Evolutionary conservation across 768 basidiomycete genomes (phyloP), one percentile per base, ranked within the genome.

Genomic region (Clavulina sp.): DNA sequence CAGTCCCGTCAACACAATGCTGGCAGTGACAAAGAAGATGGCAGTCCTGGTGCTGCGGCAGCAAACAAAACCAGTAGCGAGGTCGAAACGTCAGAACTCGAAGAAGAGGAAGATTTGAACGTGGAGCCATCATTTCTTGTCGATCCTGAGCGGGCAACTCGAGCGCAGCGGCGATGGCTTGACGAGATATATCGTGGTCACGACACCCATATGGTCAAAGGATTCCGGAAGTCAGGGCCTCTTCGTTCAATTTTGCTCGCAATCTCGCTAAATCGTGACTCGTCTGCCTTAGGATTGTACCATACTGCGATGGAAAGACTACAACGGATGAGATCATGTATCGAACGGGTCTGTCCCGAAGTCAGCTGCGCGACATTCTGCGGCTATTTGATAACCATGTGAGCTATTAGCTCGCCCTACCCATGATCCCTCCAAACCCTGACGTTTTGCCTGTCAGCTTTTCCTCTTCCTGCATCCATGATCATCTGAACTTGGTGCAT

Each of bases 301-400:
- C 86, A 59, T 95, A 88, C 62, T 89, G 96, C 59, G 88, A 97
- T 58, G 93, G 93, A 9, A 84, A 81, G 63, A 80, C 73, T 49
- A 86, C 86, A 0, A 84, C 91, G 54, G 89, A 95, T 57, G 92
- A 96, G 64, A 92, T 96, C 53, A 70, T 92, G n/a, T 87, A 80
- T 62, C 73, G 81, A 34, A 86, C 89, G 0, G 84, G 84, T 49
- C 82, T 96, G 53, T 75, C 81, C 34, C 73, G 84, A 59, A 84
- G 80, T 60, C 83, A 92, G 58, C 68, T 97, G 53, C 74, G 87
- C 16, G 80, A 81, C 58, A 78, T 95, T 4, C 64, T 95, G 31
- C 78, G 83, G 59, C 74, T 84, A 57, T 97, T 89, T 62, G 80
- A 85, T 26, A 84, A 88, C 70, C 84, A 85, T 66, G 85, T 95